Evolutionary conservation across 2,329 filamentous ascomycete genomes (phyloP).

Genomic region (Aspergillus udagawae): DNA sequence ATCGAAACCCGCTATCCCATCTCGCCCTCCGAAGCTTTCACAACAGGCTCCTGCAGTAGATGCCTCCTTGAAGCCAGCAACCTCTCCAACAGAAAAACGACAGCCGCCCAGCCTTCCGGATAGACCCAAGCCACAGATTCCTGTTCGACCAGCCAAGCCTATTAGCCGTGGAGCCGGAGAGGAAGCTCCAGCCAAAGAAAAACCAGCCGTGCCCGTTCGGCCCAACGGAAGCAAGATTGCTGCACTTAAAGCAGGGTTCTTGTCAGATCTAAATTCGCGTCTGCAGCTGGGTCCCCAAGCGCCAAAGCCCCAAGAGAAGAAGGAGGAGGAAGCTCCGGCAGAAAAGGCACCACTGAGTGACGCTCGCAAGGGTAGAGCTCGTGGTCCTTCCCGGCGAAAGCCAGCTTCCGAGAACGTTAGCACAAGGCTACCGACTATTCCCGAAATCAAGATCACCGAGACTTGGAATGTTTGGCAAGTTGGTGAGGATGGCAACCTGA

Average conservation of each 20-base stretch:
- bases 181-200: slow-evolving; percentile 56
- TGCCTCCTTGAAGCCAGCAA: slow-evolving; percentile 31
- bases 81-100: slow-evolving; percentile 48
- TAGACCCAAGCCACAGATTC: slow-evolving; percentile 62
- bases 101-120: slow-evolving; percentile 54
- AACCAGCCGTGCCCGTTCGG: slow-evolving; percentile 75
- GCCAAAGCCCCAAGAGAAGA: slow-evolving; percentile 67
- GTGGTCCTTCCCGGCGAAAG: slow-evolving; percentile 76
- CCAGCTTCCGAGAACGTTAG: slow-evolving; percentile 57
- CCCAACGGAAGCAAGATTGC: slow-evolving; percentile 84
- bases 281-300: slow-evolving; percentile 80
- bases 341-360: slow-evolving; percentile 80
- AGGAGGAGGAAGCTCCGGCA: slow-evolving; percentile 57
- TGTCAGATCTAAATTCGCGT: slow-evolving; percentile 88
- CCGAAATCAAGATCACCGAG: slow-evolving; percentile 36
- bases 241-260: slow-evolving; percentile 82
- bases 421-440: slow-evolving; percentile 28
- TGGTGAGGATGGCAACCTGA: slow-evolving; percentile 29
- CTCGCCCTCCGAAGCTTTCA: slow-evolving; percentile 32
- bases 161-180: slow-evolving; percentile 29
- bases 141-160: slow-evolving; percentile 60
- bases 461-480: slow-evolving; percentile 41
- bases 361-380: slow-evolving; percentile 83
- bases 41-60: slow-evolving; percentile 30
- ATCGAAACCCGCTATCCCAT: slow-evolving; percentile 30